phyloP scores from a whole-genome alignment of 495 filamentous ascomycete genomes.

The Cercophora scortea region DNA sequence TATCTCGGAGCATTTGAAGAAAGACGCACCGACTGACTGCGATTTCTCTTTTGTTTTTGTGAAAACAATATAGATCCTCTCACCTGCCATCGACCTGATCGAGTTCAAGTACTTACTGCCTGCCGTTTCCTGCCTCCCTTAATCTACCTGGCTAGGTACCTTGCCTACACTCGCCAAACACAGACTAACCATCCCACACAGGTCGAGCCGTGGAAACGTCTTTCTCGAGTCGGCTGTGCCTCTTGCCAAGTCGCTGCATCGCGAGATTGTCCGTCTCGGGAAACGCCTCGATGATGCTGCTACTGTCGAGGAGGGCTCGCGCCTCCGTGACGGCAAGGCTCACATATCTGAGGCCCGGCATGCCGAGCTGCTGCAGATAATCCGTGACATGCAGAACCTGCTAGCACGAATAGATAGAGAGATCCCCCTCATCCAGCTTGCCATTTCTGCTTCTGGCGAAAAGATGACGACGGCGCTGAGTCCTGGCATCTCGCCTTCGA shows the following conservation, averaged over 20 bases:
- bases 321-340: conserved; percentile 34
- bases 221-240: conserved; percentile 83
- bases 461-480: conserved; percentile 72
- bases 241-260: conserved; percentile 78
- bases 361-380: conserved; percentile 60
- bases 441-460: conserved; percentile 91
- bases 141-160: background rate
- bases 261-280: conserved; percentile 81
- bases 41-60: too few species aligned
- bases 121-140: background rate
- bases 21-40: too few species aligned
- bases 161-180: background rate
- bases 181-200: conserved; percentile 21
- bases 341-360: conserved; percentile 26
- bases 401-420: conserved; percentile 81
- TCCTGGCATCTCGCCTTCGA: conserved; percentile 79
- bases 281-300: conserved; percentile 65
- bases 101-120: conserved; percentile 61
- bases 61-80: conserved; percentile 58
- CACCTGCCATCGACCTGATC: conserved; percentile 88
- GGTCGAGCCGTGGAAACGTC: conserved; percentile 88
- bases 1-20: too few species aligned
- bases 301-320: conserved; percentile 54
- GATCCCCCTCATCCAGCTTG: conserved; percentile 87
- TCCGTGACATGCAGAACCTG: conserved; percentile 67